Evolutionary conservation across 495 filamentous ascomycete species (phyloP).

Genomic region (Penicillium fimorum): DNA sequence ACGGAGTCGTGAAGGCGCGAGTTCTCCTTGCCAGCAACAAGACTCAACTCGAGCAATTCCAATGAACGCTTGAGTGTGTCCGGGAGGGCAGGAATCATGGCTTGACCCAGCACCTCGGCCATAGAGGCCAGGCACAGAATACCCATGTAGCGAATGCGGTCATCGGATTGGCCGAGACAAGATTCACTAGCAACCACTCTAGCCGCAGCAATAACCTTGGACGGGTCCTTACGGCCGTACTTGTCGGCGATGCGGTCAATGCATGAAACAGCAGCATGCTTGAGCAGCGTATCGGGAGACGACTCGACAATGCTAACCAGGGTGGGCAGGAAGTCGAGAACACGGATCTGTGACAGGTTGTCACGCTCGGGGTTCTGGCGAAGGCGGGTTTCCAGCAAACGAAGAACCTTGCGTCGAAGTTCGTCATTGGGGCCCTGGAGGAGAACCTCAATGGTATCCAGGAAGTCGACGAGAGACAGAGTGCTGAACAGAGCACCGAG

Average conservation of each 20-base stretch:
- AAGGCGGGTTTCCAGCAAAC: conserved; percentile 72
- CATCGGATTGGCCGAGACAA: conserved; percentile 71
- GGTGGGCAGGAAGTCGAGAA: conserved; percentile 76
- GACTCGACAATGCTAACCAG: conserved; percentile 70
- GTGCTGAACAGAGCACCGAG: conserved; percentile 73
- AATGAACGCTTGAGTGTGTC: conserved; percentile 68
- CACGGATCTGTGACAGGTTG: conserved; percentile 59
- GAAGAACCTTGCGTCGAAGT: conserved; percentile 75
- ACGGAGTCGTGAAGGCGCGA: conserved; percentile 73
- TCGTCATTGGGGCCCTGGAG: conserved; percentile 68
- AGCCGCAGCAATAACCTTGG: conserved; percentile 62
- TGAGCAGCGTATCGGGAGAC: conserved; percentile 67
- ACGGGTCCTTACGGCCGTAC: conserved; percentile 83
- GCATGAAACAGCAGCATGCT: conserved; percentile 78
- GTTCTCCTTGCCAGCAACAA: conserved; percentile 52
- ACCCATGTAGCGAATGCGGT: conserved; percentile 71
- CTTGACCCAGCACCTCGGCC: conserved; percentile 80
- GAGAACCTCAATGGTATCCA: conserved; percentile 76
- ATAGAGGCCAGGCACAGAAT: conserved; percentile 86
- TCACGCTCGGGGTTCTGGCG: conserved; percentile 65
- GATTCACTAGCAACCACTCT: conserved; percentile 70
- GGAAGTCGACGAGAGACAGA: conserved; percentile 78
- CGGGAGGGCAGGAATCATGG: conserved; percentile 79
- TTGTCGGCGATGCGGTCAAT: conserved; percentile 87
- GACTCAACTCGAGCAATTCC: conserved; percentile 60